Evolutionary conservation across 108 stramenopile genomes (phyloP).

Genomic region (Stephanodiscus minutulus): DNA sequence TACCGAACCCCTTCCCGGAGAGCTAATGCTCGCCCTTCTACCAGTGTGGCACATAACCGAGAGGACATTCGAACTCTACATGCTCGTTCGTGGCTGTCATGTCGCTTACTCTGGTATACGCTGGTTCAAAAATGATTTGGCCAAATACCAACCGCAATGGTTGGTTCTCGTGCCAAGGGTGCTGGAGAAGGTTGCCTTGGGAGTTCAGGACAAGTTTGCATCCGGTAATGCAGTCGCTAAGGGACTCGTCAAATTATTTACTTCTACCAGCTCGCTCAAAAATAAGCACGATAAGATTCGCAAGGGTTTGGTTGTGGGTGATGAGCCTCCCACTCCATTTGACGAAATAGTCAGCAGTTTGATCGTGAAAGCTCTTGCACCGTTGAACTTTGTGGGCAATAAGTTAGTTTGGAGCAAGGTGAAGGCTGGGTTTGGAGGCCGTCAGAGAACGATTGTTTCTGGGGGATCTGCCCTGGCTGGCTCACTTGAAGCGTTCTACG

Average conservation of each 20-base stretch:
- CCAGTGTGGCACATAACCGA: slow-evolving; percentile 94
- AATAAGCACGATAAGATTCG: slow-evolving; percentile 66
- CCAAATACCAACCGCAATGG: slow-evolving; percentile 91
- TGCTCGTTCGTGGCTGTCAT: slow-evolving; percentile 78
- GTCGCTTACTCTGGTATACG: slow-evolving; percentile 91
- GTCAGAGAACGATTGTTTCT: slow-evolving; percentile 77
- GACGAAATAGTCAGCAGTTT: slow-evolving; percentile 53
- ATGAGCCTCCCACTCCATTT: slow-evolving; percentile 52
- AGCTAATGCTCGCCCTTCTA: slow-evolving; percentile 83
- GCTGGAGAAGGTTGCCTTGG: slow-evolving; percentile 87
- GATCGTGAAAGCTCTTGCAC: slow-evolving; percentile 59
- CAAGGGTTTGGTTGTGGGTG: slow-evolving; percentile 77
- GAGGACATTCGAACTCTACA: slow-evolving; percentile 88
- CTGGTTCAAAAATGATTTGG: slow-evolving; percentile 91
- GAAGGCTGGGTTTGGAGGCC: slow-evolving; percentile 89
- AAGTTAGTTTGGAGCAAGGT: slow-evolving; percentile 94
- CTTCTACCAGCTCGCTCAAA: slow-evolving; percentile 53
- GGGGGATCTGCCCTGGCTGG: slow-evolving; percentile 92
- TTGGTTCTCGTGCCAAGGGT: slow-evolving; percentile 92
- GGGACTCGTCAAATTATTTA: slow-evolving; percentile 75
- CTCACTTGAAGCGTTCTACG: slow-evolving; percentile 88
- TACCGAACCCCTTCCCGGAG: slow-evolving; percentile 80
- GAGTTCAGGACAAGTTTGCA: slow-evolving; percentile 90
- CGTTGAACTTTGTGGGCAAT: slow-evolving; percentile 83
- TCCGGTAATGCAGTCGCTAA: slow-evolving; percentile 73